phyloP scores from a whole-genome alignment of 2,329 filamentous ascomycete genomes.

The Penicillium sp. region DNA sequence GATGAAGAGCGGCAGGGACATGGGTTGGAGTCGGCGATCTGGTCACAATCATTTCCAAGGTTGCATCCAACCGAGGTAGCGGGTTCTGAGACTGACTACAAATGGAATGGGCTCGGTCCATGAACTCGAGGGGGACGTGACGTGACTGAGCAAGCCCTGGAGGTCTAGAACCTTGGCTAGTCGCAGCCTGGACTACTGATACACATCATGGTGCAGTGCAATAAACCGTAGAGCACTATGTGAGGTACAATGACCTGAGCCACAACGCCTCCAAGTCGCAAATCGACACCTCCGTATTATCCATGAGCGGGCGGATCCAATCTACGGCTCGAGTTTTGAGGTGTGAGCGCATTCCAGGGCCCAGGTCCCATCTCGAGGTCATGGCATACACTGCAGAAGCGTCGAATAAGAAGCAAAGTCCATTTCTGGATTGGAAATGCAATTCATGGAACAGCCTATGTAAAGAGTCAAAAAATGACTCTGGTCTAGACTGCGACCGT shows the following conservation, averaged over 20 bases:
- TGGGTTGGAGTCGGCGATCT: too few relatives aligned
- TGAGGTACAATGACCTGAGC: neutral
- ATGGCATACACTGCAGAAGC: neutral
- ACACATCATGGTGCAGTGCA: too few relatives aligned
- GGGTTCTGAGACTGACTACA: too few relatives aligned
- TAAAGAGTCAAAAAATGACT: constrained; percentile 26
- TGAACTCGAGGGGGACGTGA: too few relatives aligned
- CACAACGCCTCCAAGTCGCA: neutral
- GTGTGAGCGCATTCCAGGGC: neutral
- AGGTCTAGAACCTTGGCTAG: too few relatives aligned
- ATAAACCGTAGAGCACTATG: too few relatives aligned
- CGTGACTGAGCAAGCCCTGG: too few relatives aligned
- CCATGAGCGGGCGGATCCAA: neutral
- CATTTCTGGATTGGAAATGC: constrained; percentile 28
- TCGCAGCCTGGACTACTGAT: too few relatives aligned
- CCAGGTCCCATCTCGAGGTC: neutral
- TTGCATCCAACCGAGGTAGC: too few relatives aligned
- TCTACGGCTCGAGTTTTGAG: neutral
- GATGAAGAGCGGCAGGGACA: too few relatives aligned
- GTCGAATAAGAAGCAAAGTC: constrained; percentile 10
- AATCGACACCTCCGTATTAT: neutral
- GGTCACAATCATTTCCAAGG: too few relatives aligned
- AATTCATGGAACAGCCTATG: constrained; percentile 31
- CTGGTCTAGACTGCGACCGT: constrained; percentile 13
- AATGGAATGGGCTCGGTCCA: too few relatives aligned